Base-by-base conservation (phyloP, 2,329 filamentous ascomycete genomes). In the Zalaria sp. region DNA sequence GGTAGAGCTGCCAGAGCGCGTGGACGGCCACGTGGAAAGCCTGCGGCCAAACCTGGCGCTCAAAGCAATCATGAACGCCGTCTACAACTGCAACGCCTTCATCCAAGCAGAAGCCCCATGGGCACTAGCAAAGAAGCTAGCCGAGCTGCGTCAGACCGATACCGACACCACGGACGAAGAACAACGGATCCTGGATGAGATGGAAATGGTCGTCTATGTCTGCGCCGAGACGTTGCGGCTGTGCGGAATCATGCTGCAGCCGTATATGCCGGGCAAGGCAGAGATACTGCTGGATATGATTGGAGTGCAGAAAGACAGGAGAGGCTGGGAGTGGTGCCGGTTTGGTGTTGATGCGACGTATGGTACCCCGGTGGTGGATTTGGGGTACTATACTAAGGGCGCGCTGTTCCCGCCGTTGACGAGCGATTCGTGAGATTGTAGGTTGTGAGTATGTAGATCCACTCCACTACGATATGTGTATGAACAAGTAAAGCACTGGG, bases 221-320 rank as follows among this genome's bases (percentile, higher is more conserved):
- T 68, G 71, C 35, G 74, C 79, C 5, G 91, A 98, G 62, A 74
- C 81, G 4, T 58, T 95, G 37, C 81, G 91, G 32, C 75, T 95
- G 25, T 68, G 71, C 1, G 85, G 80, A 9, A 94, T 98, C 51
- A 67, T 96, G 37, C 66, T 98, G 36, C 88, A 94, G 59, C 87
- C 91, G 1, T 84, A 88, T 55, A 93, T 98, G 73, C 91, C 91
- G 0, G 69, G 66, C 34, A 93, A 93, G 60, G 74, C 85, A 37
- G 62, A 63, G 7, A 65, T 75, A 49, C 61, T 95, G 28, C 72
- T 98, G 1, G 81, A 94, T 57, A 73, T 81, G 53, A 66, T 98
- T 5, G 81, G 83, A 1, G 87, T 98, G 4, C 63, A 67, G 3
- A 57, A 66, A 5, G 68, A 73, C 6, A 73, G 72, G 40, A 72